phyloP scores from a whole-genome alignment of 768 basidiomycete species.

The Russula olivacea region DNA sequence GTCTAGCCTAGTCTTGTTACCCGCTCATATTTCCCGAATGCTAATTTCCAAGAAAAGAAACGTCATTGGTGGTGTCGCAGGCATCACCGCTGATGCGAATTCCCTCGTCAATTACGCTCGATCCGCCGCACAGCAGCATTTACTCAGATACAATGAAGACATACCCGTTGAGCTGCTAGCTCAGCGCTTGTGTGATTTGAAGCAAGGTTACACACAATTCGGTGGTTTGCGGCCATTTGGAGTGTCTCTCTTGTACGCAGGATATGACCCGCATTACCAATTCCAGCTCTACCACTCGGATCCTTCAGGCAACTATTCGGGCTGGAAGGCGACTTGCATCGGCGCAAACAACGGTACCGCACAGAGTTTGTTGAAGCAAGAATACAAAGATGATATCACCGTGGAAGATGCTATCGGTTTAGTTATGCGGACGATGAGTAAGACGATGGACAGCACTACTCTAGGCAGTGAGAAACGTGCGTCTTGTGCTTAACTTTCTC shows the following conservation, averaged over 20 bases:
- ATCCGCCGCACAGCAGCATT: constrained; percentile 81
- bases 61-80: constrained; percentile 92
- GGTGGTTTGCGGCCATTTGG: constrained; percentile 98
- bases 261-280: constrained; percentile 90
- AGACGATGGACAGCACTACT: constrained; percentile 99
- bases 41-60: constrained; percentile 50
- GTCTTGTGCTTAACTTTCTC: constrained; percentile 29
- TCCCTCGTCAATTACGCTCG: constrained; percentile 94
- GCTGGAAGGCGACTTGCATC: constrained; percentile 98
- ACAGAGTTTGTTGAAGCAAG: constrained; percentile 92
- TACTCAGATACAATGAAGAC: constrained; percentile 90
- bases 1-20: constrained; percentile 29
- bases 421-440: constrained; percentile 93
- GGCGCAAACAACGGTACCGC: constrained; percentile 98
- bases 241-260: constrained; percentile 93
- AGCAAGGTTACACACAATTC: constrained; percentile 97
- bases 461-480: constrained; percentile 92
- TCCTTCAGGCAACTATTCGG: constrained; percentile 96
- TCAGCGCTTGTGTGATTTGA: constrained; percentile 91
- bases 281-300: constrained; percentile 99
- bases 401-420: constrained; percentile 91
- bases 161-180: constrained; percentile 96
- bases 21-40: neutral
- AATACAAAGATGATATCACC: constrained; percentile 92
- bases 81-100: constrained; percentile 95